phyloP scores from a whole-genome alignment of 768 basidiomycete genomes.

The Suillus subalutaceus region DNA sequence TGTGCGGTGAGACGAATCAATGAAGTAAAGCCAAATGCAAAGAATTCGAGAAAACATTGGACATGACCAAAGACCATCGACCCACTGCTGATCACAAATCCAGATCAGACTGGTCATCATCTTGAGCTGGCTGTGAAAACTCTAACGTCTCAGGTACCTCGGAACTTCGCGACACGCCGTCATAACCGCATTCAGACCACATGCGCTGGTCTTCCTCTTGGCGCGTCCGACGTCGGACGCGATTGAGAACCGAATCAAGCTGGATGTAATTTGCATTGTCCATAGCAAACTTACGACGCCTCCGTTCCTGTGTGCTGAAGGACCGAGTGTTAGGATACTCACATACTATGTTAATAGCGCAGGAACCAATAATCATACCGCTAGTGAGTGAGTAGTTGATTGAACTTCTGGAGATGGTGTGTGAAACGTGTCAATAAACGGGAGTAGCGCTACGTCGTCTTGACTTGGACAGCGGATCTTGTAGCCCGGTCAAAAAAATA shows the following conservation, averaged over 20 bases:
- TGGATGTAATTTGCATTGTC: slow-evolving; percentile 77
- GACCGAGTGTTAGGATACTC: slow-evolving; percentile 9
- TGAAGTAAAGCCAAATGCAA: slow-evolving; percentile 23
- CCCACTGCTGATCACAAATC: slow-evolving; percentile 19
- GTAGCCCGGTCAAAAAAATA: too few relatives aligned
- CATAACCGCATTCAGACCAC: slow-evolving; percentile 12
- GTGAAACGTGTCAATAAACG: too few relatives aligned
- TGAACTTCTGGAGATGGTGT: too few relatives aligned
- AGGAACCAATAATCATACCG: too few relatives aligned
- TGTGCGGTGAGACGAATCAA: slow-evolving; percentile 9
- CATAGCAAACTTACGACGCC: slow-evolving; percentile 81
- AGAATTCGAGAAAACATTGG: slow-evolving; percentile 13
- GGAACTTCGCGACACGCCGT: slow-evolving; percentile 14
- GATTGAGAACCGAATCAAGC: slow-evolving; percentile 73
- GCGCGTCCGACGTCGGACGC: slow-evolving; percentile 52
- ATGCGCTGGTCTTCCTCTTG: slow-evolving; percentile 26
- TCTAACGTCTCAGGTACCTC: slow-evolving; percentile 25
- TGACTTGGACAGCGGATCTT: too few relatives aligned
- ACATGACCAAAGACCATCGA: not conserved
- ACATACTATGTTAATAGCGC: not conserved
- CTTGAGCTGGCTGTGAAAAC: slow-evolving; percentile 20
- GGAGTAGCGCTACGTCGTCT: too few relatives aligned
- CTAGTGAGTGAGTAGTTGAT: too few relatives aligned
- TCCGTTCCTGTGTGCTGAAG: slow-evolving; percentile 63
- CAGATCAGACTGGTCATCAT: slow-evolving; percentile 19